Evolutionary conservation across 805 yeast genomes (phyloP).

Genomic region (Saturnispora mendoncae): DNA sequence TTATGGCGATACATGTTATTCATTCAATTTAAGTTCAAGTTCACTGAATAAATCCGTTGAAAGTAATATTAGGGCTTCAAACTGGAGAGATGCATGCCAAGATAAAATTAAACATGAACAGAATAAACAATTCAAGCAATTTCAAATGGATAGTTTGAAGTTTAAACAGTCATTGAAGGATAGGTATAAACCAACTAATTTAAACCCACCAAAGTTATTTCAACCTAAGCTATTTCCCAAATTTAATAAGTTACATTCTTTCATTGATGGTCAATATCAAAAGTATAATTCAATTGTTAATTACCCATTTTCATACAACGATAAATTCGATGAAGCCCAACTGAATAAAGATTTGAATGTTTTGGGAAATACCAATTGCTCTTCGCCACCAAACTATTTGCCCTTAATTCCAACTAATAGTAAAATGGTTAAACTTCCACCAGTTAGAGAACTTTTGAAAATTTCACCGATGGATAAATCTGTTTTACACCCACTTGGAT

Average conservation of each 20-base stretch:
- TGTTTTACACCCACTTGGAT: constrained; percentile 16
- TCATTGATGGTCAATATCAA: constrained; percentile 21
- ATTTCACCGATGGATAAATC: constrained; percentile 15
- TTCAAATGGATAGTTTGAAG: constrained; percentile 29
- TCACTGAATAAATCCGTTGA: constrained; percentile 19
- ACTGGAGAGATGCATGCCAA: constrained; percentile 37
- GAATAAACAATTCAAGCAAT: constrained; percentile 31
- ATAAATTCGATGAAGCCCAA: neutral
- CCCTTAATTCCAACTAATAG: constrained; percentile 8
- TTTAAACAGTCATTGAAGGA: constrained; percentile 8
- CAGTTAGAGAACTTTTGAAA: constrained; percentile 15
- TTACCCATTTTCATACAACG: constrained; percentile 43
- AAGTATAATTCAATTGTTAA: constrained; percentile 27
- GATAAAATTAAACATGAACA: constrained; percentile 35
- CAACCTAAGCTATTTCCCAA: constrained; percentile 11
- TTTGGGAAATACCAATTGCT: neutral
- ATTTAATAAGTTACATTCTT: constrained; percentile 18
- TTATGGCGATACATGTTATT: constrained; percentile 32
- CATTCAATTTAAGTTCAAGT: constrained; percentile 22
- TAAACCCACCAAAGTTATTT: constrained; percentile 2
- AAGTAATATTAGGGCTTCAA: constrained; percentile 29
- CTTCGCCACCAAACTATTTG: neutral
- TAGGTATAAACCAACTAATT: neutral
- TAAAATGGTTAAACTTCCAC: constrained; percentile 19
- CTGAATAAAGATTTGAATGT: neutral